These are phyloP conservation scores for Trichoderma gamsii DNA, from an alignment of 495 filamentous ascomycete genomes.

Conservation along the genomic window DNA sequence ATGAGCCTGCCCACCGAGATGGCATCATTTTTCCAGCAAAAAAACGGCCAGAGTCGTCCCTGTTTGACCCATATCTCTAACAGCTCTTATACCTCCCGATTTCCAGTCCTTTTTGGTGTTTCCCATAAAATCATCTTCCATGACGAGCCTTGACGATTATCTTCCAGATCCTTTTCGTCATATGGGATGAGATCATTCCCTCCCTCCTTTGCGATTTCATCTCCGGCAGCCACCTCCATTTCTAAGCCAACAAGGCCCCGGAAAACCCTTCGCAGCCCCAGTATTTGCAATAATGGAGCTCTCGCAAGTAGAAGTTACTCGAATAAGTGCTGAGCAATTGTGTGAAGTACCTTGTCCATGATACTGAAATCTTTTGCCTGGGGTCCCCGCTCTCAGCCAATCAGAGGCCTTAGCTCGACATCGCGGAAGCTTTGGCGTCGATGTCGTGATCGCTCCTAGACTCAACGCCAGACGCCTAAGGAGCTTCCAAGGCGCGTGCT, in stretches of 20 bases:
- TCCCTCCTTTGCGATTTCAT: neutral
- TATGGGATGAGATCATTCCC: constrained; percentile 10
- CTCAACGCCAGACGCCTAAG: constrained; percentile 8
- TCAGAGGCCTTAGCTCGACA: constrained; percentile 22
- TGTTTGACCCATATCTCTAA: neutral
- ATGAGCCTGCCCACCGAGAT: neutral
- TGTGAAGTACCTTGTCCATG: neutral
- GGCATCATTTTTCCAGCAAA: neutral
- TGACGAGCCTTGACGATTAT: neutral
- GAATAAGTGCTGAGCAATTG: neutral
- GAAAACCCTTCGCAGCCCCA: constrained; percentile 6
- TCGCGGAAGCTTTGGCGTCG: constrained; percentile 30
- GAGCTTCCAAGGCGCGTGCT: constrained; percentile 6
- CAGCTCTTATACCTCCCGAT: neutral
- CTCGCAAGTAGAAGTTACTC: constrained; percentile 2
- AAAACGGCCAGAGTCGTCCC: neutral
- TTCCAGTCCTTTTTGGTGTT: neutral
- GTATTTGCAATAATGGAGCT: constrained; percentile 6
- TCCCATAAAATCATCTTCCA: neutral
- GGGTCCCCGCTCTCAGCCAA: constrained; percentile 22
- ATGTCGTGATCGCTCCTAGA: constrained; percentile 30
- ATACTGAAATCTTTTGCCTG: neutral
- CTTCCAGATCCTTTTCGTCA: constrained; percentile 11
- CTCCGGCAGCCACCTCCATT: constrained; percentile 8
- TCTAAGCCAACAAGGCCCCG: constrained; percentile 12